Base-by-base conservation (phyloP, 805 yeast species). In the Cyberlindnera mycetangii region DNA sequence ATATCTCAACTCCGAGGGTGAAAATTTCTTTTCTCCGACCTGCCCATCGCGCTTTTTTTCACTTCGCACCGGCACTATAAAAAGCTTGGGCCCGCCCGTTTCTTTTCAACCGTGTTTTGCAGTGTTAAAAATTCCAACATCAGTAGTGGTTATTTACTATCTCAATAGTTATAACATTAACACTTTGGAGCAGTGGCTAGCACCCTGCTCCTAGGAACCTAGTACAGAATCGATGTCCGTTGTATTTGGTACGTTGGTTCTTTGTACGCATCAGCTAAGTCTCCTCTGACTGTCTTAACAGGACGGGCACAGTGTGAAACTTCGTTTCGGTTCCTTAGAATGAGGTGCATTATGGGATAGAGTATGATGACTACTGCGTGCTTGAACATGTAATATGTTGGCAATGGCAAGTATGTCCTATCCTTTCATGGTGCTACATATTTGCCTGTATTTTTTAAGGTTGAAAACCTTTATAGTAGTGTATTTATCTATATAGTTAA, bases 81-180 rank as follows among this genome's bases (percentile, higher is more conserved):
- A 69, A 43, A 37, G 36, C 41, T 12, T 18, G 44, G 50, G 59
- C 61, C 68, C 64, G 52, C 42, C 32, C 24, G 27, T 41, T 30
- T 44, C 39, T 27, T 12, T 3, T 10, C 6, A 17, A 14, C 4
- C 7, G 11, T 21, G 25, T 57, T 55, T 66, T 50, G n/a, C n/a
- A n/a, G n/a, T n/a, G n/a, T n/a, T n/a, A n/a, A 55, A 59, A 58
- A 58, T 60, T 47, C 55, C 53, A 75, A 71, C 86, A 81, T 81
- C 84, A 79, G 87, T 81, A 81, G 87, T 78, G 86, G 86, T 79
- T 81, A 79, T 80, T 44, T 46, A 78, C 86, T 81, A 80, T 76
- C 78, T 75, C 79, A 59, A 69, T 65, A 59, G 66, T 74, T 80
- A 79, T 78, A 78, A 75, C 78, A 69, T 63, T 60, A 51, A 59